Evolutionary conservation across 495 filamentous ascomycete species (phyloP), one percentile per base, ranked within the genome.

Genomic region (Penicillium turbatum): DNA sequence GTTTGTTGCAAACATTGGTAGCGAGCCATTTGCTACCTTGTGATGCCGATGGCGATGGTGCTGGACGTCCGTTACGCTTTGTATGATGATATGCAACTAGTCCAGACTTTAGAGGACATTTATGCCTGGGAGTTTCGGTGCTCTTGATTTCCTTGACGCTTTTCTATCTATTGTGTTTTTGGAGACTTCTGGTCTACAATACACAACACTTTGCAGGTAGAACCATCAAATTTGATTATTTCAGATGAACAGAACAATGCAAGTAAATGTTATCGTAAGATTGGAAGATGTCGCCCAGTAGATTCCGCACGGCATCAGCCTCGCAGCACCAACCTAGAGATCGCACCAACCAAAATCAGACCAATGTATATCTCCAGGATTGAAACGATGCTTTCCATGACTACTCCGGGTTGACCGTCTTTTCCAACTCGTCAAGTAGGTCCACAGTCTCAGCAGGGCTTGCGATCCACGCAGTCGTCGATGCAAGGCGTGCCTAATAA

Each of bases 371-470:
- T 16, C n/a, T 44, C 26, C 41, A n/a, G 2, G 6, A 15, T 26
- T 6, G 9, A 11, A 12, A n/a, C 10, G 11, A 6, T 5, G 19
- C 26, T 26, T 32, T 26, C 49, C 8, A 29, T 21, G 27, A 27
- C n/a, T 35, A 43, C 21, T 24, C 21, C 5, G 46, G 30, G 24
- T 52, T 44, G 3, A 63, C 54, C 9, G 54, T 53, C 26, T 52
- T 46, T 31, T 72, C 70, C 49, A 72, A 26, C 21, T 97, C 92
- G 63, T 96, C 91, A 41, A 97, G 68, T 50, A 97, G 70, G 57
- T 86, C 81, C 6, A 96, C 87, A 32, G 95, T 97, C 74, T 98
- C 95, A 1, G 79, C 74, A 0, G 93, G 93, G 62, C 77, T 96
- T 11, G 95, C 92, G 55, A 99, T 96, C 95, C 93, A 99, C 5